A percentile compares a stretch with the other conserved stretches of the same genome.
These are phyloP conservation scores for Colletotrichum navitas DNA, from an alignment of 2,329 filamentous ascomycete species.

Conservation along the genomic window DNA sequence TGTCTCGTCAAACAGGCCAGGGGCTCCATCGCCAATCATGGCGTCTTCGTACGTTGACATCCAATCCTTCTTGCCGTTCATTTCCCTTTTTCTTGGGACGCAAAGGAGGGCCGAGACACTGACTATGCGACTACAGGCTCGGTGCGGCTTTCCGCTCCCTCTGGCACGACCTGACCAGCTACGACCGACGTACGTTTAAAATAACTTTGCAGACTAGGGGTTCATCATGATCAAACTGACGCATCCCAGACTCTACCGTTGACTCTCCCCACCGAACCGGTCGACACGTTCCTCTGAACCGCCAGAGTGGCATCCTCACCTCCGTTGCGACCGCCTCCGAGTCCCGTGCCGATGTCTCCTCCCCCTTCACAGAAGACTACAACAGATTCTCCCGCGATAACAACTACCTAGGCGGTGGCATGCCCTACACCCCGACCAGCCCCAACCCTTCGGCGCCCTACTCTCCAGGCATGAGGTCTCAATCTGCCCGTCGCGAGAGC, in stretches of 20 bases:
- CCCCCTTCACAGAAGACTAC: constrained; percentile 80
- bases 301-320: constrained; percentile 84
- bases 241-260: constrained; percentile 82
- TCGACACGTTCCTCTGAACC: constrained; percentile 89
- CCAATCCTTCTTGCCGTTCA: constrained; percentile 14
- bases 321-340: constrained; percentile 91
- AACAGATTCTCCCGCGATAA: constrained; percentile 52
- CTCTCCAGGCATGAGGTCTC: constrained; percentile 89
- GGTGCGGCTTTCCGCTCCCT: constrained; percentile 85
- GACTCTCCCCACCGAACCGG: constrained; percentile 94
- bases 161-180: constrained; percentile 90
- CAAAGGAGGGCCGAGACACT: constrained; percentile 38
- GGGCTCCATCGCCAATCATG: constrained; percentile 41
- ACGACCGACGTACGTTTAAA: constrained; percentile 71
- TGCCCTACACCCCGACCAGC: constrained; percentile 61
- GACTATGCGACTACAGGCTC: constrained; percentile 61
- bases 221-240: constrained; percentile 43
- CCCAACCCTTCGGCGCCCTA: constrained; percentile 78
- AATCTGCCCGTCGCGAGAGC: constrained; percentile 74
- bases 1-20: constrained; percentile 36
- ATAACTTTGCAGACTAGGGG: constrained; percentile 16
- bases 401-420: constrained; percentile 72
- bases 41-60: constrained; percentile 42
- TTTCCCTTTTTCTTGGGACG: constrained; percentile 28
- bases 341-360: constrained; percentile 86